Base-by-base conservation (phyloP, 306 rosid genomes). In the Vigna reflexopilosa region DNA sequence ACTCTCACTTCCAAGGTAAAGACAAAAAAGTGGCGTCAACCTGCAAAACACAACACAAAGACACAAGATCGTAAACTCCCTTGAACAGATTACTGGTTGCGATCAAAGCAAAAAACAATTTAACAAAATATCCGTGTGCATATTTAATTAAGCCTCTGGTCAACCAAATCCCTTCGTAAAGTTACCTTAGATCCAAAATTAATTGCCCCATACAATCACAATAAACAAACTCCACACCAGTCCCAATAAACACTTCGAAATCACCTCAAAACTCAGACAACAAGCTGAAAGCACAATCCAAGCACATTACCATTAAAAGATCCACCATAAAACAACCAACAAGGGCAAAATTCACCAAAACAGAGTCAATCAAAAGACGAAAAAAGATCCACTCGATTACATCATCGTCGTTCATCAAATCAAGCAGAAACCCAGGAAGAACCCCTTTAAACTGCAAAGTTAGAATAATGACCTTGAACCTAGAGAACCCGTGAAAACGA, bases 21-120 rank as follows among this genome's bases (percentile, higher is more conserved):
- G 64, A 65, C 22, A 32, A 26, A n/a, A 50, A 45, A 75, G 63
- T 1, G 7, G 14, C 73, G 1, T n/a, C 7, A 73, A 77, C 87
- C 91, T 87, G 89, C 80, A 80, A 67, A 83, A 74, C 55, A 77
- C 34, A 50, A 51, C 20, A 76, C 4, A 67, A 75, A 64, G 3
- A 62, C 50, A 42, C 2, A 19, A 61, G 4, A 54, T 84, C 52
- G 70, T 12, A 58, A 70, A 70, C 44, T 51, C 20, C 3, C 34
- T 66, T 24, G 28, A 19, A 63, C 67, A n/a, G 48, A 32, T 28
- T 9, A 58, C 26, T 10, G 68, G 13, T 5, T 42, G 11, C 10
- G 10, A 49, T 15, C 63, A 79, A 56, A 32, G 44, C 45, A 79
- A 73, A 82, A 64, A 65, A 3, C 66, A 59, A 59, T 28, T 26